These are phyloP conservation scores for Epicoccum sorghinum DNA, from an alignment of 2,329 filamentous ascomycete genomes.

Conservation along the genomic window DNA sequence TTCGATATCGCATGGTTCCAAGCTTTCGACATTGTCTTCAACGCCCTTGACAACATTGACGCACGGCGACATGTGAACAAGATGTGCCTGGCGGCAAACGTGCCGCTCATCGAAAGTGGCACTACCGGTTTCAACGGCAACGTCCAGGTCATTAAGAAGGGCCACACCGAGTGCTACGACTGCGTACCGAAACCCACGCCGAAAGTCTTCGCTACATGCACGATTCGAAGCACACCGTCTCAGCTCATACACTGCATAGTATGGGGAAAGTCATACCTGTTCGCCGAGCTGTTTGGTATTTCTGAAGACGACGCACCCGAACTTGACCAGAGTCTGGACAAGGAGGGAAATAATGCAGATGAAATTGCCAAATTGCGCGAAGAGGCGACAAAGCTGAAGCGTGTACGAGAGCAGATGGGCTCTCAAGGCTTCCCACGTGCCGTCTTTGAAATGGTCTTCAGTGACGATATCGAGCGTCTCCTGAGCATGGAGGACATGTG, in stretches of 20 bases:
- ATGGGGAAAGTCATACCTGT: slow-evolving; percentile 95
- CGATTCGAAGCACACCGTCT: slow-evolving; percentile 92
- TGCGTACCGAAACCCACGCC: slow-evolving; percentile 88
- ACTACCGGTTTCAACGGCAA: slow-evolving; percentile 98
- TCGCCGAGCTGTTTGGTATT: slow-evolving; percentile 91
- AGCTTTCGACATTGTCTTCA: slow-evolving; percentile 86
- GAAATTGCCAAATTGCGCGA: slow-evolving; percentile 88
- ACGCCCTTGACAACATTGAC: slow-evolving; percentile 94
- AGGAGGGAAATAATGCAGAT: slow-evolving; percentile 79
- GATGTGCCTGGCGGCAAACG: slow-evolving; percentile 91
- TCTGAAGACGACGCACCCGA: slow-evolving; percentile 84
- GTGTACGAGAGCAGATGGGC: slow-evolving; percentile 81
- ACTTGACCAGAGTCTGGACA: slow-evolving; percentile 79
- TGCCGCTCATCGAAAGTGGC: slow-evolving; percentile 93
- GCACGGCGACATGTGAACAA: slow-evolving; percentile 93
- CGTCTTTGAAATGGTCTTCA: slow-evolving; percentile 93
- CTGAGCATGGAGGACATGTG: slow-evolving; percentile 95
- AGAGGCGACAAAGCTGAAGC: slow-evolving; percentile 82
- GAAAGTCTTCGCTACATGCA: slow-evolving; percentile 94
- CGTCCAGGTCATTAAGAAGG: slow-evolving; percentile 94
- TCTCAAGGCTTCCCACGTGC: slow-evolving; percentile 76
- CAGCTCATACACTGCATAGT: slow-evolving; percentile 99
- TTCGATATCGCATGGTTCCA: slow-evolving; percentile 92
- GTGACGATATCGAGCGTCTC: slow-evolving; percentile 80
- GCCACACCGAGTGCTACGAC: slow-evolving; percentile 93